phyloP scores from a whole-genome alignment of 192 early-diverging fungal species.

The Dimargaris cristalligena region DNA sequence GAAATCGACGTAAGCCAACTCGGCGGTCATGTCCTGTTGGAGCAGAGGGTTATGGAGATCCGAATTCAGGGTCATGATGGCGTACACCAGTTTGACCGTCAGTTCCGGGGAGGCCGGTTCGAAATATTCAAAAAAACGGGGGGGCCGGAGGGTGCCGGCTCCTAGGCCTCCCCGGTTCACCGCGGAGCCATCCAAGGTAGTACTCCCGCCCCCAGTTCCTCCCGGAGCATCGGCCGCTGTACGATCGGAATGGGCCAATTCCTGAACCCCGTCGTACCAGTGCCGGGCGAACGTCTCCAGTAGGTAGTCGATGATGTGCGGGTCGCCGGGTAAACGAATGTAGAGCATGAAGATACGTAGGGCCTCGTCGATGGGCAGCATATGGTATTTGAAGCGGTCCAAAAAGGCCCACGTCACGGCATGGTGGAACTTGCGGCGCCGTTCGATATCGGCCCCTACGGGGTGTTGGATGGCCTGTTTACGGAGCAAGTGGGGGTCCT shows the following conservation, averaged over 20 bases:
- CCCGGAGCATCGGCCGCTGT: neutral
- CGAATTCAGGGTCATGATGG: conserved; percentile 30
- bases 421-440: conserved; percentile 26
- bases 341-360: conserved; percentile 28
- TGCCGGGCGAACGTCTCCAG: conserved; percentile 26
- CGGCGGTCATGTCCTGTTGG: conserved; percentile 21
- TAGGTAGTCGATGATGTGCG: conserved; percentile 21
- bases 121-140: conserved; percentile 14
- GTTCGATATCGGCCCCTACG: conserved; percentile 20
- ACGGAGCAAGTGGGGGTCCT: conserved; percentile 21
- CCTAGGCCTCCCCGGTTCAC: neutral
- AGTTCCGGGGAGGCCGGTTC: conserved; percentile 28
- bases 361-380: conserved; percentile 29
- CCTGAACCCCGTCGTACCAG: conserved; percentile 24
- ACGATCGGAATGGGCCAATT: conserved; percentile 12
- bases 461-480: neutral
- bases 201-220: neutral
- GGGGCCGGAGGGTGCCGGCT: neutral
- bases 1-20: conserved; percentile 9
- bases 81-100: conserved; percentile 27
- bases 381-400: conserved; percentile 24
- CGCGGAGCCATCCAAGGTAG: neutral
- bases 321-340: conserved; percentile 25
- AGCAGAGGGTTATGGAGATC: conserved; percentile 30
- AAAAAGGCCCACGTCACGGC: conserved; percentile 26